phyloP scores from a whole-genome alignment of 2,329 filamentous ascomycete species.

The Penicillium concentricum region DNA sequence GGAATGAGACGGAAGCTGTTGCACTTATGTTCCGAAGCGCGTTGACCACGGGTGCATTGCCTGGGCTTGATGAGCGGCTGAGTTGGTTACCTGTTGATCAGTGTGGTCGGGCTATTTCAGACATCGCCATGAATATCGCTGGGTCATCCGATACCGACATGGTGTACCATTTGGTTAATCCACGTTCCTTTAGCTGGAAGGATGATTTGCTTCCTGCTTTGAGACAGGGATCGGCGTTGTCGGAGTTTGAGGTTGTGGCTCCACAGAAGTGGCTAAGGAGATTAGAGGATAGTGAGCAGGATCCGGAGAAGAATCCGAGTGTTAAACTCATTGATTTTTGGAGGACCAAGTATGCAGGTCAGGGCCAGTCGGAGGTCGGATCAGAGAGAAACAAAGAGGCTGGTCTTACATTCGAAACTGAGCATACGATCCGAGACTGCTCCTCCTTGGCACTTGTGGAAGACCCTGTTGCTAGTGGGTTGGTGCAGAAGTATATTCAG shows the following conservation, averaged over 20 bases:
- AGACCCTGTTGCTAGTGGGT: constrained; percentile 14
- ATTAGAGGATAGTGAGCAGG: constrained; percentile 46
- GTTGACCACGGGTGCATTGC: constrained; percentile 46
- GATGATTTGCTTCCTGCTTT: constrained; percentile 35
- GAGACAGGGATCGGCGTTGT: constrained; percentile 22
- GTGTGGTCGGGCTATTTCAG: constrained; percentile 33
- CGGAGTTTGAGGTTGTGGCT: constrained; percentile 34
- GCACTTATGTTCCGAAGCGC: constrained; percentile 54
- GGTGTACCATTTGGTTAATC: constrained; percentile 57
- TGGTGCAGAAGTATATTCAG: constrained; percentile 20
- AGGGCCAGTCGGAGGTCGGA: neutral
- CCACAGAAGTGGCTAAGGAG: constrained; percentile 34
- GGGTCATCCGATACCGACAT: constrained; percentile 19
- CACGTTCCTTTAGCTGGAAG: constrained; percentile 38
- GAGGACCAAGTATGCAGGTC: constrained; percentile 46
- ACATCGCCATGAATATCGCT: constrained; percentile 30
- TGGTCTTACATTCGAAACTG: constrained; percentile 16
- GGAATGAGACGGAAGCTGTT: constrained; percentile 42
- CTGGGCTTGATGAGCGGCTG: constrained; percentile 45
- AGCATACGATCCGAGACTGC: constrained; percentile 15
- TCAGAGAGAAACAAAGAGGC: neutral
- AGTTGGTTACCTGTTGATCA: constrained; percentile 49
- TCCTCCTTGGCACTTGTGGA: constrained; percentile 14
- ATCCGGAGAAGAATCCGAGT: constrained; percentile 52
- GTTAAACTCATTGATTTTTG: constrained; percentile 57